These are phyloP conservation scores for Barbarea vulgaris DNA, from an alignment of 345 rosid species.

Conservation along the genomic window DNA sequence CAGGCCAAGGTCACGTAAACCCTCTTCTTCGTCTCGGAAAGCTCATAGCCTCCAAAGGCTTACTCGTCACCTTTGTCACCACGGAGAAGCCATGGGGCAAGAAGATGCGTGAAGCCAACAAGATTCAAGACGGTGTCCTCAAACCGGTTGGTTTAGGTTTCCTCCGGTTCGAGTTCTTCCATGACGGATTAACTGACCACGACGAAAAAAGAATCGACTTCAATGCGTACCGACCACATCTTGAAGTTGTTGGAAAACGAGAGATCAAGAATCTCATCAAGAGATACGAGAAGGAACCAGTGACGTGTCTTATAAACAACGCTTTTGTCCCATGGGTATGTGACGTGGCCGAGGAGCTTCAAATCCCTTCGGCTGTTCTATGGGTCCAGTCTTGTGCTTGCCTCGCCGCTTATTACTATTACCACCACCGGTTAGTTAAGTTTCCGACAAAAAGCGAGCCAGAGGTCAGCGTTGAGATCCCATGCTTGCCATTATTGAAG, in stretches of 20 bases:
- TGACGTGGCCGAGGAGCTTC: slow-evolving; percentile 65
- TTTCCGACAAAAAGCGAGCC: slow-evolving; percentile 58
- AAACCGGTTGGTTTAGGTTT: slow-evolving; percentile 60
- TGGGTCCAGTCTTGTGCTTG: slow-evolving; percentile 92
- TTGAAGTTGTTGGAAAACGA: slow-evolving; percentile 53
- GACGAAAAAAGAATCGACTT: slow-evolving; percentile 49
- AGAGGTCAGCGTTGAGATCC: slow-evolving; percentile 56
- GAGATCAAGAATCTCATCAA: slow-evolving; percentile 48
- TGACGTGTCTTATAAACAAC: slow-evolving; percentile 72
- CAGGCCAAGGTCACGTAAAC: slow-evolving; percentile 79
- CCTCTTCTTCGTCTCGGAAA: slow-evolving; percentile 74
- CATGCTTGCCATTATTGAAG: slow-evolving; percentile 60
- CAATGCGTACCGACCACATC: slow-evolving; percentile 48
- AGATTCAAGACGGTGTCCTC: slow-evolving; percentile 46
- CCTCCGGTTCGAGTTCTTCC: slow-evolving; percentile 69
- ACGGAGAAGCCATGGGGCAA: slow-evolving; percentile 48
- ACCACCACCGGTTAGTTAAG: slow-evolving; percentile 45
- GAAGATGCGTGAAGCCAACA: slow-evolving; percentile 59
- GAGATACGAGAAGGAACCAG: slow-evolving; percentile 36
- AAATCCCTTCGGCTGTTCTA: slow-evolving; percentile 75
- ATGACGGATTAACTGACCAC: slow-evolving; percentile 53
- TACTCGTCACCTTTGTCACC: slow-evolving; percentile 68
- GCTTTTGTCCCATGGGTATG: slow-evolving; percentile 80
- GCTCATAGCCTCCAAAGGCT: slow-evolving; percentile 67
- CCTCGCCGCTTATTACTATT: slow-evolving; percentile 68